phyloP scores from a whole-genome alignment of 2,329 filamentous ascomycete genomes.

The Colletotrichum camelliae region DNA sequence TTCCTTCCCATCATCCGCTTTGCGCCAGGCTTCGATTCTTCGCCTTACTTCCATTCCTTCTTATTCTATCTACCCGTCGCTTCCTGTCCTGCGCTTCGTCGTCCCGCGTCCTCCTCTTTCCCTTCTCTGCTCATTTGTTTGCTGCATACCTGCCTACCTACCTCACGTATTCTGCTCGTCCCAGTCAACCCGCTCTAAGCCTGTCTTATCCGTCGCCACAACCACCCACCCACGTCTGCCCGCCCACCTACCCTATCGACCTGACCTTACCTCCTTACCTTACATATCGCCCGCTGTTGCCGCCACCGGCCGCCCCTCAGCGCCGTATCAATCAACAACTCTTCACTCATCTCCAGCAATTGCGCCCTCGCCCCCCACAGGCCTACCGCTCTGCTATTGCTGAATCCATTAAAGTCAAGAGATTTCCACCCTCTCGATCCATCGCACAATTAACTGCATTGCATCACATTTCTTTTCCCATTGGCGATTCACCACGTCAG shows the following conservation, averaged over 20 bases:
- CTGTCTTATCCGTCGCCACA: neutral
- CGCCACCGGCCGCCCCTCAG: neutral
- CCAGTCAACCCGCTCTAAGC: neutral
- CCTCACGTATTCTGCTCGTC: neutral
- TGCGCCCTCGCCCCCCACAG: neutral
- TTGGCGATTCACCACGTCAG: neutral
- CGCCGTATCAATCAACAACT: neutral
- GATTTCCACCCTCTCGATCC: neutral
- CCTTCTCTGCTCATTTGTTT: neutral
- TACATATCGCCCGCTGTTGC: neutral
- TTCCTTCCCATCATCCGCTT: constrained; percentile 18
- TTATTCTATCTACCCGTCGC: neutral
- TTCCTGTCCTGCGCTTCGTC: neutral
- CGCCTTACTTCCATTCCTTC: constrained; percentile 1
- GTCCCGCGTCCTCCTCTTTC: neutral
- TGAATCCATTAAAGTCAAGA: constrained; percentile 1
- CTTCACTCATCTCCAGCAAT: neutral
- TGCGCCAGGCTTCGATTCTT: constrained; percentile 11
- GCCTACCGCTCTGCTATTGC: neutral
- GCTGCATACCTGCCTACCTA: neutral
- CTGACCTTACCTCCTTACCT: neutral
- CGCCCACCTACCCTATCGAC: neutral
- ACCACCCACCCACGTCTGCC: neutral
- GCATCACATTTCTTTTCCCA: neutral
- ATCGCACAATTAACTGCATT: neutral